These are phyloP conservation scores for Tolypocladium guangdongense DNA, from an alignment of 2,329 filamentous ascomycete genomes.

Conservation along the genomic window DNA sequence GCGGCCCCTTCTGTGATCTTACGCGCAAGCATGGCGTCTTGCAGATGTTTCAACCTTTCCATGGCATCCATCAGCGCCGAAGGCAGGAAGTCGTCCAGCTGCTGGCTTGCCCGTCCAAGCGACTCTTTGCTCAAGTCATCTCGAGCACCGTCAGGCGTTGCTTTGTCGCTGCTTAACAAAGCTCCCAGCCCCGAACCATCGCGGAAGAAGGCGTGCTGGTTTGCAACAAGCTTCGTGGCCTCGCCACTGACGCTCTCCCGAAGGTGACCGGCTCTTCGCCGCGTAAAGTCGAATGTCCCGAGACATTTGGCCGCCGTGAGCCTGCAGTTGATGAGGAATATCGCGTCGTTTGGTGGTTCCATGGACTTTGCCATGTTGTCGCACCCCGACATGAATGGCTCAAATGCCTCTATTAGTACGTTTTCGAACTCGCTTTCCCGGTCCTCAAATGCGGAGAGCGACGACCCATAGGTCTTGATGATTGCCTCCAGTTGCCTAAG, in stretches of 20 bases:
- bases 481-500: conserved; percentile 68
- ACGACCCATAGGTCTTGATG: conserved; percentile 80
- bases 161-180: conserved; percentile 48
- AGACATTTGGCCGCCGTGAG: conserved; percentile 46
- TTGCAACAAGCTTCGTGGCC: conserved; percentile 46
- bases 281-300: conserved; percentile 52
- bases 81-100: conserved; percentile 81
- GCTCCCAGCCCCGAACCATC: conserved; percentile 60
- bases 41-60: conserved; percentile 65
- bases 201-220: conserved; percentile 64
- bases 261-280: conserved; percentile 42
- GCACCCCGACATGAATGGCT: conserved; percentile 74
- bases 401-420: conserved; percentile 67
- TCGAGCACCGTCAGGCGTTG: conserved; percentile 12
- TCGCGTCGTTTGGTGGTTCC: conserved; percentile 45
- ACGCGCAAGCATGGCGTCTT: conserved; percentile 60
- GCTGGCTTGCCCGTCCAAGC: conserved; percentile 60
- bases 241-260: conserved; percentile 44
- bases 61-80: conserved; percentile 88
- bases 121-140: conserved; percentile 35
- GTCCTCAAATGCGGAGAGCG: conserved; percentile 49
- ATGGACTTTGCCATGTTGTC: conserved; percentile 56
- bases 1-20: conserved; percentile 75
- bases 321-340: conserved; percentile 67
- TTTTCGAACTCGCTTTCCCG: conserved; percentile 61